phyloP scores from a whole-genome alignment of 1,284 basidiomycete genomes.

The Dichomitus squalens region DNA sequence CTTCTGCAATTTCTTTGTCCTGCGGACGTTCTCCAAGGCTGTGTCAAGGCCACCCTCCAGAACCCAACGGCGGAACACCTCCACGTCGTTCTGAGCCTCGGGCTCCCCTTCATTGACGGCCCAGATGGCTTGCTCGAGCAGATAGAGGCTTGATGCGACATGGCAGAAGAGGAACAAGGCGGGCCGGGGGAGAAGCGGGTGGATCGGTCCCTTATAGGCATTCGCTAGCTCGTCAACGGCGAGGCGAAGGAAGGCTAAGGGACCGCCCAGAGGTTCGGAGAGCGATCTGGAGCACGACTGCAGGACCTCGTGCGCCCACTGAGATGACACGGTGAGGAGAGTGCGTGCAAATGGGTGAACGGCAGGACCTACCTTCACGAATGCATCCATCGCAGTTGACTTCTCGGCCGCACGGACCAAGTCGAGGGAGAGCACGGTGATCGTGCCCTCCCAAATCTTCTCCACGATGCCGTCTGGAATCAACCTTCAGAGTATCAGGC shows the following conservation, averaged over 20 bases:
- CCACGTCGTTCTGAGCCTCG: slow-evolving; percentile 44
- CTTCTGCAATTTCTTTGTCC: slow-evolving; percentile 30
- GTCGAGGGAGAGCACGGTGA: slow-evolving; percentile 69
- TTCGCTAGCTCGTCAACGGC: slow-evolving; percentile 40
- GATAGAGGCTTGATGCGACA: slow-evolving; percentile 50
- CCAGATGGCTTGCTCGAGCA: slow-evolving; percentile 72
- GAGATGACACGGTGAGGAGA: slow-evolving; percentile 7
- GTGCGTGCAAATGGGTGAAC: not conserved
- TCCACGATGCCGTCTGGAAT: slow-evolving; percentile 74
- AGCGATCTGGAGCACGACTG: slow-evolving; percentile 42
- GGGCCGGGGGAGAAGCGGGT: slow-evolving; percentile 54
- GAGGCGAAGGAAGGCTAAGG: slow-evolving; percentile 36
- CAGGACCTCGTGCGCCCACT: slow-evolving; percentile 60
- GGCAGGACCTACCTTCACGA: slow-evolving; percentile 35
- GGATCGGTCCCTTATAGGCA: slow-evolving; percentile 40
- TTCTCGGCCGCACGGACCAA: slow-evolving; percentile 56
- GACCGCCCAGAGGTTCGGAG: slow-evolving; percentile 25
- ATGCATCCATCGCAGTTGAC: slow-evolving; percentile 39
- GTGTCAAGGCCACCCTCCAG: slow-evolving; percentile 49
- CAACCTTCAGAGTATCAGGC: slow-evolving; percentile 33
- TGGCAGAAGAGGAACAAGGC: slow-evolving; percentile 60
- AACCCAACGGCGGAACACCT: slow-evolving; percentile 62
- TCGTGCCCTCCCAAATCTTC: slow-evolving; percentile 84
- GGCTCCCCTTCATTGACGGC: slow-evolving; percentile 38
- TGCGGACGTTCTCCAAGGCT: slow-evolving; percentile 45